Base-by-base conservation (phyloP, 169 alveolate genomes). In the Plasmodium gaboni region DNA sequence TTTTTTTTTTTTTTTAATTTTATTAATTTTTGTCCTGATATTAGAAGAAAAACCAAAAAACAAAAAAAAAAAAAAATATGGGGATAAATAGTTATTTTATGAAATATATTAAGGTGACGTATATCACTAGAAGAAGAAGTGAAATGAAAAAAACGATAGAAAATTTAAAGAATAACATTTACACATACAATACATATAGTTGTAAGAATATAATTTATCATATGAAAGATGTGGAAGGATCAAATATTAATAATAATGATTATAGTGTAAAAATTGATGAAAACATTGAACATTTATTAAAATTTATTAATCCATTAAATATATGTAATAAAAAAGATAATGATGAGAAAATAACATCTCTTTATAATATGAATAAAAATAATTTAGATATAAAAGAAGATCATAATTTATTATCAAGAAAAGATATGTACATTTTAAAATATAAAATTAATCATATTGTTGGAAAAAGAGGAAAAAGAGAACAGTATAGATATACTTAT, bases 401-500 rank as follows among this genome's bases (percentile, higher is more conserved):
- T 9, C 0, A 74, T 10, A 71, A 24, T 51, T 51, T n/a, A 9
- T 22, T 1, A 13, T 26, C 7, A 13, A 63, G 32, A 9, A 53
- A 74, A 0, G 63, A 74, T 2, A 10, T 17, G 13, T 76, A 76
- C 15, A 26, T 76, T 13, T 64, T 76, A 48, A 76, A 76, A 28
- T 76, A 76, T 26, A 28, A 53, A 61, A 76, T 76, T 12, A 76
- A 64, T 50, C 78, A 76, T 13, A 22, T 76, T 19, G 42, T 76
- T 48, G 89, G 74, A 1, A 64, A 15, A 48, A 76, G 89, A 28
- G 89, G 89, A n/a, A 76, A 61, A 64, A 88, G 96, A 22, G 92
- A 93, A 42, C 95, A 94, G 42, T 93, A 93, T 89, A 65, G 96
- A 57, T 94, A 92, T 51, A 93, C 96, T 12, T 93, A 93, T 38